Evolutionary conservation across 306 rosid genomes (phyloP).

Genomic region (Spatholobus suberectus): DNA sequence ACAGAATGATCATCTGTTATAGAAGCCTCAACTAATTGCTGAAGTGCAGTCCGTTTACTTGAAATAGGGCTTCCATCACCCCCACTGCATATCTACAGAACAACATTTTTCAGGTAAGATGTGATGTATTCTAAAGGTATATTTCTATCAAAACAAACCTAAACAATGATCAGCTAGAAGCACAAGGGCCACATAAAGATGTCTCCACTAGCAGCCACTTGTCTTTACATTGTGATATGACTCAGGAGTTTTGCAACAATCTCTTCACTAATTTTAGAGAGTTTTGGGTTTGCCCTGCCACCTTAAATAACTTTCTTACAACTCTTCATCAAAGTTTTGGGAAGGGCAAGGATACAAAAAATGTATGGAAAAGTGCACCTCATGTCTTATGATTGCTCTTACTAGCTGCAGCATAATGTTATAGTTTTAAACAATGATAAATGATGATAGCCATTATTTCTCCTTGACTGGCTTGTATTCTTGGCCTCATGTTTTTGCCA

Average conservation of each 20-base stretch:
- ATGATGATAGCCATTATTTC: neutral
- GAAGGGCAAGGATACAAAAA: conserved; percentile 9
- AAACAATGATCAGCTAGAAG: conserved; percentile 22
- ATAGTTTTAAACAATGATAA: neutral
- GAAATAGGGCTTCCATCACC: conserved; percentile 71
- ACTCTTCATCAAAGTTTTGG: conserved; percentile 19
- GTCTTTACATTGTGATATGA: conserved; percentile 6
- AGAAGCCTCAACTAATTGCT: conserved; percentile 86
- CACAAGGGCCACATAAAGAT: neutral
- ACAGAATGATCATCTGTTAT: conserved; percentile 72
- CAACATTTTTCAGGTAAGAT: conserved; percentile 5
- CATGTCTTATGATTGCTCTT: neutral
- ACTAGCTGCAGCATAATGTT: conserved; percentile 23
- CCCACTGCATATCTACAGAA: conserved; percentile 70
- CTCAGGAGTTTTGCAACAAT: conserved; percentile 4
- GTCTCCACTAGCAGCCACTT: conserved; percentile 22
- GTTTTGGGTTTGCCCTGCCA: conserved; percentile 1
- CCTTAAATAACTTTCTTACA: neutral
- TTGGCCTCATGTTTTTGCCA: conserved; percentile 11
- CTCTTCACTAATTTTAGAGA: neutral
- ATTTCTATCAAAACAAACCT: conserved; percentile 22
- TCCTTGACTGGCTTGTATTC: neutral
- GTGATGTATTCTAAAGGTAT: conserved; percentile 5
- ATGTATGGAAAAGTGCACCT: neutral
- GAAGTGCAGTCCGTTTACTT: conserved; percentile 80